Evolutionary conservation across 495 filamentous ascomycete genomes (phyloP), one percentile per base, ranked within the genome.

Genomic region (Penicillium steckii): DNA sequence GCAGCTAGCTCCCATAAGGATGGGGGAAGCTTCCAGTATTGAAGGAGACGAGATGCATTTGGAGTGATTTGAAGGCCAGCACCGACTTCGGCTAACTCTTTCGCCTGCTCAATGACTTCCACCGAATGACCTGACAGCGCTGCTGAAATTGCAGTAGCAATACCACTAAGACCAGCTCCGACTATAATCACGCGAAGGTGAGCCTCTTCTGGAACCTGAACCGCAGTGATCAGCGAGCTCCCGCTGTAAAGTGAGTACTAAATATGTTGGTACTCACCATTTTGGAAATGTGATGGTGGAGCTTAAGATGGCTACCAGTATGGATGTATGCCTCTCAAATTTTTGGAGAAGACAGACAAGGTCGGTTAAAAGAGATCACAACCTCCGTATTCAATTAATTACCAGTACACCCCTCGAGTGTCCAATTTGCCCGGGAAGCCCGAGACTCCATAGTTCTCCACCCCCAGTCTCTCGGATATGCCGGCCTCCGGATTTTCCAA

Each of bases 71-170:
- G 81, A 0, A 84, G 65, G 1, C 81, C 80, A 7, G 80, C 79
- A 24, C 70, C 67, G 18, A 66, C 62, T 59, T 86, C 82, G 24
- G 74, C 78, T n/a, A 87, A 73, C 24, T 79, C 75, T 40, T 70
- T 64, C n/a, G 84, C 82, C 44, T 77, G 70, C 61, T 90, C 87
- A 43, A 89, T 73, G 10, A 90, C 72, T 1, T 67, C 60, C 15
- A 89, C 83, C 9, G 63, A 54, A 66, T 89, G 86, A 13, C 85
- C 85, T 7, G 80, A 70, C 12, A 82, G 73, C 5, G 77, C 72
- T 53, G 77, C 70, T 9, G 81, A 72, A 55, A 89, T 86, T 4
- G 86, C 85, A 0, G 84, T 78, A 13, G 77, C 79, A 17, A 90
- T 74, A 4, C 87, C 87, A 32, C 80, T 79, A n/a, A 90, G 76